phyloP scores from a whole-genome alignment of 2,329 filamentous ascomycete species.

The Botrytis squamosa region DNA sequence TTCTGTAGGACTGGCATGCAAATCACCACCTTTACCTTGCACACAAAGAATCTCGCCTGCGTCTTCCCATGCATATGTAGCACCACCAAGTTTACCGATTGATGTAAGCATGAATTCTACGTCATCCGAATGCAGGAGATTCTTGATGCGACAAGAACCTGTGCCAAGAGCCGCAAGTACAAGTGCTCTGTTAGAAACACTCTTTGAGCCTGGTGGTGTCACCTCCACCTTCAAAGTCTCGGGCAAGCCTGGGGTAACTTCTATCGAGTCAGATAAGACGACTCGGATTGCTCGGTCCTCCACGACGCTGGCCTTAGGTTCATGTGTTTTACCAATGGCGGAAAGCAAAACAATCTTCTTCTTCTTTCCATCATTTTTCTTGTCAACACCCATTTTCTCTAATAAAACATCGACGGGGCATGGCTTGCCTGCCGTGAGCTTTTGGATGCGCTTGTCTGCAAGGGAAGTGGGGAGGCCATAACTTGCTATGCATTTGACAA shows the following conservation, averaged over 20 bases:
- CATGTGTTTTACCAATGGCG: conserved; percentile 82
- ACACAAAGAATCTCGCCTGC: conserved; percentile 89
- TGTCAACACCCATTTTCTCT: conserved; percentile 94
- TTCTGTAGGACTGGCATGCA: conserved; percentile 71
- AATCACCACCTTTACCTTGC: conserved; percentile 81
- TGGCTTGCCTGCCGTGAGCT: conserved; percentile 78
- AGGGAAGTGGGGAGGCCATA: conserved; percentile 87
- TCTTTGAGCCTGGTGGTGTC: conserved; percentile 92
- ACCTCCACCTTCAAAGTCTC: conserved; percentile 67
- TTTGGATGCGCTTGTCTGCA: conserved; percentile 77
- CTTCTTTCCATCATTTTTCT: conserved; percentile 93
- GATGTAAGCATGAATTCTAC: conserved; percentile 96
- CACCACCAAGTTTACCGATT: conserved; percentile 79
- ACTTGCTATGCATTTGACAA: conserved; percentile 91
- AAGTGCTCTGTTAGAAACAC: conserved; percentile 92
- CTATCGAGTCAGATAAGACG: conserved; percentile 75
- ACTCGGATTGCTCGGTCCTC: conserved; percentile 80
- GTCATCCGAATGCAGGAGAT: conserved; percentile 93
- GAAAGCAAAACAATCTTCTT: conserved; percentile 96
- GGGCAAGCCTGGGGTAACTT: conserved; percentile 71
- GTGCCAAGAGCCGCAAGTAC: conserved; percentile 88
- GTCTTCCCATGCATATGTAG: conserved; percentile 90
- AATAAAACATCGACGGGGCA: conserved; percentile 85
- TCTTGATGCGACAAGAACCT: conserved; percentile 84
- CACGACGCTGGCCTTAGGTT: conserved; percentile 86